Base-by-base conservation (phyloP, 441 rosid genomes). In the Metrosideros polymorpha region DNA sequence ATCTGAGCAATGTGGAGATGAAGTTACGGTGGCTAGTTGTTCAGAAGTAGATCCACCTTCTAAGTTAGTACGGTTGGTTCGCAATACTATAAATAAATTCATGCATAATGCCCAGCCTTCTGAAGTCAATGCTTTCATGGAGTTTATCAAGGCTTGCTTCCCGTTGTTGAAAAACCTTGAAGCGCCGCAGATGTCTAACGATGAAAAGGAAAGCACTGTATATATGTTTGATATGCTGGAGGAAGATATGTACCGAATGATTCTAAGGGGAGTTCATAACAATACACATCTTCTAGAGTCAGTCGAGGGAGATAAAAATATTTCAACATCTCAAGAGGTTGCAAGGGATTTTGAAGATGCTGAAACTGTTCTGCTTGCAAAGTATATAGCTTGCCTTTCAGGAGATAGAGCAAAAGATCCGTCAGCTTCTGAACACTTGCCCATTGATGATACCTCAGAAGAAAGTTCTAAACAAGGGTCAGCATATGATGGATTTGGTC, bases 401-500 rank as follows among this genome's bases (percentile, higher is more conserved):
- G 90, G 89, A 88, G 94, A 92, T 86, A 90, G 83, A 56, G 88
- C 76, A 18, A 92, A 90, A 85, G 84, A 89, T 83, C 91, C 92
- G 82, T 89, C 92, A 30, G 87, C 92, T 87, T 91, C 94, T 84
- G 93, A 88, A 86, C 88, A 88, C 90, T 86, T 89, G 86, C 88
- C 45, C 86, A 83, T 54, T 83, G 92, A 90, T 71, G 87, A 89
- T 83, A 76, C 52, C 53, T 63, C 52, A 76, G 85, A 56, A 84
- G 94, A 89, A 83, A 91, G 91, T 85, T 85, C 88, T 79, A 89
- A 91, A 51, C 87, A 89, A 85, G 84, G 84, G 82, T 84, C 86
- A 22, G 83, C 89, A 89, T 91, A 87, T 91, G 95, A 94, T 92
- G 94, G 95, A 88, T 92, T 96, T 90, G 94, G 96, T 86, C 98